Evolutionary conservation across 2,329 filamentous ascomycete species (phyloP).

Genomic region (Penicillium sp.): DNA sequence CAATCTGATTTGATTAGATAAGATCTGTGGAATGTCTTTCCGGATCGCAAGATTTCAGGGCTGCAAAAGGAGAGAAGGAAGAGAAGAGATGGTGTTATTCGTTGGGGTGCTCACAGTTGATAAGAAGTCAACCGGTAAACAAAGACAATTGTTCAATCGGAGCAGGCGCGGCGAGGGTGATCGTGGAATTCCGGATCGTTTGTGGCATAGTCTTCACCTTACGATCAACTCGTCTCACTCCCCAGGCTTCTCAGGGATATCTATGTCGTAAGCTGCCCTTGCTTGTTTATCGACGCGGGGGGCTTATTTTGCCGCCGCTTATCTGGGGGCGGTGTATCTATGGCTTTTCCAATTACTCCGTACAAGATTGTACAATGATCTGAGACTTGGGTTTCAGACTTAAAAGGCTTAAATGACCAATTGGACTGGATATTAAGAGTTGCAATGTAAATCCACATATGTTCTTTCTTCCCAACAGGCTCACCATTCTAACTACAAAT

Average conservation of each 20-base stretch:
- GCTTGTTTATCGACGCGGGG: slow-evolving; percentile 32
- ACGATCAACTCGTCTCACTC: background rate
- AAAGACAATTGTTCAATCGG: background rate
- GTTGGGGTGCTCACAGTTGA: background rate
- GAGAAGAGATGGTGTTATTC: background rate
- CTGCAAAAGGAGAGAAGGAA: background rate
- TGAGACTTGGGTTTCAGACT: background rate
- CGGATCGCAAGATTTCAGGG: background rate
- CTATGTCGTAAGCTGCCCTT: slow-evolving; percentile 20
- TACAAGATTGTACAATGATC: background rate
- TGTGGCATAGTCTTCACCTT: background rate
- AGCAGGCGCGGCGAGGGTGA: background rate
- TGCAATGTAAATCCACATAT: background rate
- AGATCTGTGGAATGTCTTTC: background rate
- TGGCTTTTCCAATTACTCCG: slow-evolving; percentile 1
- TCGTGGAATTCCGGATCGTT: background rate
- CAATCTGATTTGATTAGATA: slow-evolving; percentile 1
- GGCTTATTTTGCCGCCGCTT: slow-evolving; percentile 33
- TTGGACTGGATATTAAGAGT: background rate
- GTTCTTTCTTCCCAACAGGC: too few relatives aligned
- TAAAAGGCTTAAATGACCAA: background rate
- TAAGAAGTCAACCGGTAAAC: slow-evolving; percentile 3
- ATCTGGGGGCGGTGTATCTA: slow-evolving; percentile 15
- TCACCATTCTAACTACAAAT: background rate
- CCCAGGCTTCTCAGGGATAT: background rate